A percentile compares a stretch with the other conserved stretches of the same genome.
Evolutionary conservation across 106 monocot genomes (phyloP).

Genomic region (Gastrodia elata): DNA sequence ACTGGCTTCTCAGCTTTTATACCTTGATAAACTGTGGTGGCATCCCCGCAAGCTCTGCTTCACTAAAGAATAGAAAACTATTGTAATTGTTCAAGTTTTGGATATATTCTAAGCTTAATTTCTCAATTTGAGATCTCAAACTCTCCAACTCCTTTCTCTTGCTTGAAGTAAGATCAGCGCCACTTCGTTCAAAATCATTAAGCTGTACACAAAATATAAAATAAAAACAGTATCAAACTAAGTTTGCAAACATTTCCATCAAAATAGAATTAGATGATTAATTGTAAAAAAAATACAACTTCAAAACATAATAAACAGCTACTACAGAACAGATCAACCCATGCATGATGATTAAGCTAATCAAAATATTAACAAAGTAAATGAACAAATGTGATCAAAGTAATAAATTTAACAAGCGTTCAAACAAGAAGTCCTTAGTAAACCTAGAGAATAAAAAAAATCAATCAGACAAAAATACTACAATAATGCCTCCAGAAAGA

Average conservation of each 20-base stretch:
- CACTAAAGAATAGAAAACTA: slow-evolving; percentile 53
- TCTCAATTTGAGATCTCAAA: slow-evolving; percentile 61
- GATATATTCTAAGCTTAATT: slow-evolving; percentile 58
- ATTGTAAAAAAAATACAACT: not conserved
- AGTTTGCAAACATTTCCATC: not conserved
- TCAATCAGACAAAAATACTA: too few relatives aligned
- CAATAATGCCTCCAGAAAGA: too few relatives aligned
- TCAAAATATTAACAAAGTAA: not conserved
- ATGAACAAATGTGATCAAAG: not conserved
- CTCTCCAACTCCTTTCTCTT: slow-evolving; percentile 75
- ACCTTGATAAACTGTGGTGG: slow-evolving; percentile 82
- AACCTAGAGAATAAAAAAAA: too few relatives aligned
- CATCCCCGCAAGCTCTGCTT: slow-evolving; percentile 75
- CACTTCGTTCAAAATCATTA: slow-evolving; percentile 85
- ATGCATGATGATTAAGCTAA: not conserved
- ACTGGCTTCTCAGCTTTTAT: not conserved
- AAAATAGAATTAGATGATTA: not conserved
- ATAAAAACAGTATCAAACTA: not conserved
- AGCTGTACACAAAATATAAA: slow-evolving; percentile 41
- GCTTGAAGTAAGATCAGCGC: slow-evolving; percentile 51
- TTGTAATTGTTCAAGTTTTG: slow-evolving; percentile 53
- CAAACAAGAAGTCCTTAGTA: too few relatives aligned
- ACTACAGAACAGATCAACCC: not conserved
- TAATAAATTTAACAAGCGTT: not conserved
- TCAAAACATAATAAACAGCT: not conserved